phyloP scores from a whole-genome alignment of 139 green algal genomes.

The Dunaliella sp. region DNA sequence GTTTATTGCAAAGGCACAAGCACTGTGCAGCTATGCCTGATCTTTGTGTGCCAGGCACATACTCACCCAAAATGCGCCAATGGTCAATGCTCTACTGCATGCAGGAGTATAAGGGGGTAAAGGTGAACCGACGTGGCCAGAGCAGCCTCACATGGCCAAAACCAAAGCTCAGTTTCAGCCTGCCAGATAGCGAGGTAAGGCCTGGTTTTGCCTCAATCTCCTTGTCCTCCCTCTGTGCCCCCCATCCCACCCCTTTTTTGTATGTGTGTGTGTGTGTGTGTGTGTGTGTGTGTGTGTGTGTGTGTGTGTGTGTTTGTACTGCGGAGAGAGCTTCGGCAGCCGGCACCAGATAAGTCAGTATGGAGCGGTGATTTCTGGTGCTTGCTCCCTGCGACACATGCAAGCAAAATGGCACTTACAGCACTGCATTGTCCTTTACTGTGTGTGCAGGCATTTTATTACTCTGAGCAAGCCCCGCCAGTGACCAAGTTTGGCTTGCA shows the following conservation, averaged over 20 bases:
- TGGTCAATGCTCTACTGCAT: no score
- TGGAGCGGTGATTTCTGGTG: neutral
- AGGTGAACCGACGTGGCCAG: slow-evolving; percentile 44
- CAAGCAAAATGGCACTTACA: neutral
- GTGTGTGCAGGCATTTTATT: neutral
- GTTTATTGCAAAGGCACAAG: no score
- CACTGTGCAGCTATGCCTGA: no score
- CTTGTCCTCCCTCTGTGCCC: neutral
- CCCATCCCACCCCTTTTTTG: neutral
- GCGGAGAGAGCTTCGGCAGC: neutral
- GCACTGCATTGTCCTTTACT: neutral
- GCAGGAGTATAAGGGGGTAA: slow-evolving; percentile 13
- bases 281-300: no score
- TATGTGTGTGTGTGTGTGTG: no score
- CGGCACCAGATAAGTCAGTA: neutral
- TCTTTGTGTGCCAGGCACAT: no score
- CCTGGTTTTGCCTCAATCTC: neutral
- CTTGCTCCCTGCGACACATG: neutral
- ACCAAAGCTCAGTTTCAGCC: slow-evolving; percentile 74
- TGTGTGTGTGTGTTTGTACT: neutral
- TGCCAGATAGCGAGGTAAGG: neutral
- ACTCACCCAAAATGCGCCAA: no score
- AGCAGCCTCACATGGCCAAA: slow-evolving; percentile 73
- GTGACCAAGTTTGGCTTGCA: slow-evolving; percentile 10
- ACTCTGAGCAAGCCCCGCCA: neutral